Evolutionary conservation across 2,329 filamentous ascomycete species (phyloP).

Genomic region (Fusarium guadeloupense): DNA sequence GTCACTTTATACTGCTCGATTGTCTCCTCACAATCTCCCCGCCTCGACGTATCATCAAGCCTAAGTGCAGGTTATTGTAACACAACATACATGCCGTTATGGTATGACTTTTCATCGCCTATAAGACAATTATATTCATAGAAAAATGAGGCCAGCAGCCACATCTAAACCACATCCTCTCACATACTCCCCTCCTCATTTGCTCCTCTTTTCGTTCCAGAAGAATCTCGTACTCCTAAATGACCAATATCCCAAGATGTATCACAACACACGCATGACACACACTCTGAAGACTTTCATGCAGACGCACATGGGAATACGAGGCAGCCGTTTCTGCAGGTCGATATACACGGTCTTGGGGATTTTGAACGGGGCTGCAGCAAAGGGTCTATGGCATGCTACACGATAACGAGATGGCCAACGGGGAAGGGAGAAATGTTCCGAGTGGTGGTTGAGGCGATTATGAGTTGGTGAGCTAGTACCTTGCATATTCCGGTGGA

Average conservation of each 20-base stretch:
- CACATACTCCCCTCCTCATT: neutral
- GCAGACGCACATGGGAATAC: conserved; percentile 2
- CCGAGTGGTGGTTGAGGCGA: neutral
- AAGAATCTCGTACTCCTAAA: conserved; percentile 1
- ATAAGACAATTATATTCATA: neutral
- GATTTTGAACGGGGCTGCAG: neutral
- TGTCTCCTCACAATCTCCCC: neutral
- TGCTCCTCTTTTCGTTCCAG: neutral
- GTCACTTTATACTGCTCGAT: neutral
- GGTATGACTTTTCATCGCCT: neutral
- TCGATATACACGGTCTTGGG: neutral
- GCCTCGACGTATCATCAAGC: neutral
- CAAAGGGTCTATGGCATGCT: conserved; percentile 1
- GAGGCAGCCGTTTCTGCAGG: neutral
- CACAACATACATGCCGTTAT: neutral
- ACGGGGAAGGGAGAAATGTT: neutral
- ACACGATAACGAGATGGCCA: neutral
- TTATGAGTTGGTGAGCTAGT: neutral
- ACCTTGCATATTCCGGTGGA: neutral
- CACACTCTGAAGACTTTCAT: neutral
- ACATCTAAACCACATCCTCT: neutral
- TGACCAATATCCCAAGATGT: conserved; percentile 7
- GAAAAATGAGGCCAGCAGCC: conserved; percentile 1
- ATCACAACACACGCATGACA: no score
- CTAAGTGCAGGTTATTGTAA: neutral